phyloP scores from a whole-genome alignment of 345 rosid species.

The Syzygium oleosum region DNA sequence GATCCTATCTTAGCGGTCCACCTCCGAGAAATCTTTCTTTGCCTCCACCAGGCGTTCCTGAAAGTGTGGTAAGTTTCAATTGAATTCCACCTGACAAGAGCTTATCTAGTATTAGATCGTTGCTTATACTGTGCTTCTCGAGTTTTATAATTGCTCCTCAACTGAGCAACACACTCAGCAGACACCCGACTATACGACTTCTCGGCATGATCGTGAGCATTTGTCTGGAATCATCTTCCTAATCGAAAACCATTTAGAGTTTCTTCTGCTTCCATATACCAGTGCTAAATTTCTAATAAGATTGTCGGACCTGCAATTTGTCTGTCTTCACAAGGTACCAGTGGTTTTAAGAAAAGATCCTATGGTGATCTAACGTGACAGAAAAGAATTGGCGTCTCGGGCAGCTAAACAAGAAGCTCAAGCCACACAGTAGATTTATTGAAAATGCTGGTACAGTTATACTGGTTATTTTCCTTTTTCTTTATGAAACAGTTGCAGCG shows the following conservation, averaged over 20 bases:
- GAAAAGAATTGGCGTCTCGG: background rate
- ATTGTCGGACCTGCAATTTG: background rate
- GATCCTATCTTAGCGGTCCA: conserved; percentile 54
- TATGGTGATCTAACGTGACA: background rate
- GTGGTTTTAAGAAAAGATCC: background rate
- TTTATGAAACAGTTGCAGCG: background rate
- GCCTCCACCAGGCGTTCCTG: conserved; percentile 77
- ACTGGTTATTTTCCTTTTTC: background rate
- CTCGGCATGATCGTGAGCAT: background rate
- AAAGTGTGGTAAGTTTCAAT: conserved; percentile 48
- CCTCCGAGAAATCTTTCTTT: conserved; percentile 60
- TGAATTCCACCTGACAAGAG: background rate
- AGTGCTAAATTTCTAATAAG: background rate
- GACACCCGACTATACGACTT: background rate
- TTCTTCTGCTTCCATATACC: background rate
- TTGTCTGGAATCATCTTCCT: background rate
- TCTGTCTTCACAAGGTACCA: background rate
- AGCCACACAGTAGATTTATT: background rate
- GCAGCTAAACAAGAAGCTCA: background rate
- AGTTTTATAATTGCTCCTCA: background rate
- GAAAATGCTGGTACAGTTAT: background rate
- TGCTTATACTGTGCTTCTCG: background rate
- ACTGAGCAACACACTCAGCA: background rate
- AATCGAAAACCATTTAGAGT: background rate
- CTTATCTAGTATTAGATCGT: too few species aligned